A percentile compares a stretch with the other conserved stretches of the same genome.
phyloP scores from a whole-genome alignment of 1,284 basidiomycete species.

The Anthracocystis panici-leucophaei region DNA sequence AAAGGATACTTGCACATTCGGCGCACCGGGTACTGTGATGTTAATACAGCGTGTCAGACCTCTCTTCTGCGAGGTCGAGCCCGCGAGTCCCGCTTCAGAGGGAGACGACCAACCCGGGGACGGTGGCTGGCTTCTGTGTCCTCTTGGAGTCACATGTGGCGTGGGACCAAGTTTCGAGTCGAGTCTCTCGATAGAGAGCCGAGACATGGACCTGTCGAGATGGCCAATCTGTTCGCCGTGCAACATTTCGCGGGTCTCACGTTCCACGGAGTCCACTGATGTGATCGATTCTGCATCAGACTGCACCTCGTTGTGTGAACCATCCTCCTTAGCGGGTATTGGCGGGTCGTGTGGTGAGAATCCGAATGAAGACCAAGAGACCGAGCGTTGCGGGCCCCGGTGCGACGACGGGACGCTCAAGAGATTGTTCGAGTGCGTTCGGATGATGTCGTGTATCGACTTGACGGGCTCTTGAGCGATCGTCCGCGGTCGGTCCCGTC shows the following conservation, averaged over 20 bases:
- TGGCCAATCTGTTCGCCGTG: constrained; percentile 1
- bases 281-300: constrained; percentile 14
- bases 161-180: not conserved
- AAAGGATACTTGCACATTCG: constrained; percentile 84
- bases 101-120: constrained; percentile 1
- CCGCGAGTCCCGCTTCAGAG: not conserved
- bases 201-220: constrained; percentile 10
- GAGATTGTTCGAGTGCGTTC: constrained; percentile 65
- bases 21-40: constrained; percentile 82
- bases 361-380: constrained; percentile 49
- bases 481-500: constrained; percentile 9
- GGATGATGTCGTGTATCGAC: constrained; percentile 70
- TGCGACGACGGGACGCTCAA: constrained; percentile 48
- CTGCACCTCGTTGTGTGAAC: not conserved
- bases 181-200: not conserved
- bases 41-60: constrained; percentile 84
- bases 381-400: constrained; percentile 54
- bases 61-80: constrained; percentile 77
- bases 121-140: not conserved
- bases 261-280: constrained; percentile 30
- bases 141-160: not conserved
- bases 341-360: constrained; percentile 4
- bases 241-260: constrained; percentile 22
- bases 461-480: constrained; percentile 25
- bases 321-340: not conserved